These are phyloP conservation scores for Asterophora lycoperdoides DNA, from an alignment of 768 basidiomycete genomes.

Conservation along the genomic window DNA sequence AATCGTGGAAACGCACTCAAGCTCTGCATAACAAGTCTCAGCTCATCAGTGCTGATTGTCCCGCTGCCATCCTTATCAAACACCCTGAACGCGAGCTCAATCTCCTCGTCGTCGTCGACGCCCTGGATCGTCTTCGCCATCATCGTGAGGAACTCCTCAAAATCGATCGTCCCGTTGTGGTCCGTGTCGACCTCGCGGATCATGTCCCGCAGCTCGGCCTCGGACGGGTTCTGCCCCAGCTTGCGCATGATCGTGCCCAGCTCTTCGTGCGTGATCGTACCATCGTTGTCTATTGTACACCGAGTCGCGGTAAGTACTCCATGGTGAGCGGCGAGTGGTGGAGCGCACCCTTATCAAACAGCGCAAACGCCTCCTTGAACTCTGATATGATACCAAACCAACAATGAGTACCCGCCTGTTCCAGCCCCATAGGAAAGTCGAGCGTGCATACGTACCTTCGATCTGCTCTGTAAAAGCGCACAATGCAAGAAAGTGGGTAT, in stretches of 20 bases:
- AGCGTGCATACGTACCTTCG: constrained; percentile 11
- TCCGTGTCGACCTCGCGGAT: constrained; percentile 46
- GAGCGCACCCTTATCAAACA: constrained; percentile 26
- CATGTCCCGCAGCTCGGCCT: constrained; percentile 45
- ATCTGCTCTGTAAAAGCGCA: constrained; percentile 10
- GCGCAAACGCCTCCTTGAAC: constrained; percentile 21
- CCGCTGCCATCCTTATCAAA: constrained; percentile 98
- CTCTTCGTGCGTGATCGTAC: constrained; percentile 46
- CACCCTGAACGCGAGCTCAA: constrained; percentile 49
- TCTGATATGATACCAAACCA: constrained; percentile 10
- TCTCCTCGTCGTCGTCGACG: constrained; percentile 41
- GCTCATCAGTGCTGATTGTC: constrained; percentile 82
- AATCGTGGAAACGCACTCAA: constrained; percentile 51
- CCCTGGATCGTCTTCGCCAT: constrained; percentile 41
- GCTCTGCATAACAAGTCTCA: constrained; percentile 92
- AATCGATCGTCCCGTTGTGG: constrained; percentile 42
- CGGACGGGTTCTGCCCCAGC: constrained; percentile 46
- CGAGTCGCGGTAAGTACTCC: not conserved
- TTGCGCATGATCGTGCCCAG: constrained; percentile 47
- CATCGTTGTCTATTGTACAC: constrained; percentile 37
- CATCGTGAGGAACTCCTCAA: constrained; percentile 43
- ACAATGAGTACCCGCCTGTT: not conserved
- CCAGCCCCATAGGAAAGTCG: too few species aligned
- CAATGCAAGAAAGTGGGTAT: too few species aligned
- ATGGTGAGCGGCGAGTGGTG: not conserved